These are phyloP conservation scores for Steccherinum ochraceum DNA, from an alignment of 768 basidiomycete genomes.

Conservation along the genomic window DNA sequence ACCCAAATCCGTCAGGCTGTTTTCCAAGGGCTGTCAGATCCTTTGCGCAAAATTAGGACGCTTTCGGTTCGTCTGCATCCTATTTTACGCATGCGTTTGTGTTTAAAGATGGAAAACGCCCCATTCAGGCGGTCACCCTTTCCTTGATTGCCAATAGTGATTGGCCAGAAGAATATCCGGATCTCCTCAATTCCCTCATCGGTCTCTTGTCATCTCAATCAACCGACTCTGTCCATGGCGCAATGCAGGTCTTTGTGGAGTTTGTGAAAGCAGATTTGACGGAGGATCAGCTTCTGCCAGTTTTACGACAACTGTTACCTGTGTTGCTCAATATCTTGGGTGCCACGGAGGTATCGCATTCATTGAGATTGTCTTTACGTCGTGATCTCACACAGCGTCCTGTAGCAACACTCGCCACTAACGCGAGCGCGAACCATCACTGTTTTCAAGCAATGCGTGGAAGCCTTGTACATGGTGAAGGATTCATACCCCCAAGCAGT, in stretches of 20 bases:
- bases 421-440: constrained; percentile 83
- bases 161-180: constrained; percentile 96
- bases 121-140: constrained; percentile 75
- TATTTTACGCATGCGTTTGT: neutral
- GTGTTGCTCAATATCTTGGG: constrained; percentile 79
- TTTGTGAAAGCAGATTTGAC: constrained; percentile 90
- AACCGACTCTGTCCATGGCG: constrained; percentile 80
- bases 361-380: neutral
- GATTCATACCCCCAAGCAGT: constrained; percentile 86
- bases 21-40: constrained; percentile 81
- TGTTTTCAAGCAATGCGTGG: constrained; percentile 87
- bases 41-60: constrained; percentile 79
- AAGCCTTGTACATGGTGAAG: constrained; percentile 91
- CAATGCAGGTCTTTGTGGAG: constrained; percentile 94
- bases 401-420: constrained; percentile 55
- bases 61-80: constrained; percentile 58
- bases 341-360: constrained; percentile 51
- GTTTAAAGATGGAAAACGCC: neutral
- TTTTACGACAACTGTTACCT: constrained; percentile 84
- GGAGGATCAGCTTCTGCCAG: constrained; percentile 91
- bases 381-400: neutral
- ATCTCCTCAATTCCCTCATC: constrained; percentile 73
- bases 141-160: constrained; percentile 88
- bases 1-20: constrained; percentile 68
- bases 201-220: constrained; percentile 67